Percentiles rank a stretch among this genome's conserved stretches.
These are phyloP conservation scores for Lachnellula suecica DNA, from an alignment of 2,329 filamentous ascomycete genomes.

Conservation along the genomic window DNA sequence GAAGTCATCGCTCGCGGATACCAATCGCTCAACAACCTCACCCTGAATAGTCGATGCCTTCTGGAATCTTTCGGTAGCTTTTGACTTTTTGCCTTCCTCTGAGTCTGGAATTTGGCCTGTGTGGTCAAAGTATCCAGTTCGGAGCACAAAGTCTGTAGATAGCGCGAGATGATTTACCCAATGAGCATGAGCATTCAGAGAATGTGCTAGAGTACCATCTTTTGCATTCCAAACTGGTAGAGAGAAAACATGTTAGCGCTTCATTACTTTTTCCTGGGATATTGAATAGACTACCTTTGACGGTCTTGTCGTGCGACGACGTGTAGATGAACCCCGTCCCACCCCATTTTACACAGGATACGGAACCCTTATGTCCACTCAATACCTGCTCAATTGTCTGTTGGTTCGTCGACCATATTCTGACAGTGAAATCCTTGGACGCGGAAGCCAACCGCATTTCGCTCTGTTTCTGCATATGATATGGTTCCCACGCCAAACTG, in stretches of 20 bases:
- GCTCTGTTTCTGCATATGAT: slow-evolving; percentile 74
- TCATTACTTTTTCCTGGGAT: too few relatives aligned
- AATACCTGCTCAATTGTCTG: slow-evolving; percentile 79
- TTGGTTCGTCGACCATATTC: slow-evolving; percentile 81
- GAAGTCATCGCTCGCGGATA: slow-evolving; percentile 92
- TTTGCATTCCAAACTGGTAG: slow-evolving; percentile 86
- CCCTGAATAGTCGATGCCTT: slow-evolving; percentile 78
- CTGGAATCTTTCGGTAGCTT: slow-evolving; percentile 80
- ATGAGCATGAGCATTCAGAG: slow-evolving; percentile 79
- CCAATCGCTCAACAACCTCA: slow-evolving; percentile 77
- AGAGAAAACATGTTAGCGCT: too few relatives aligned
- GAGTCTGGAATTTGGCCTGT: slow-evolving; percentile 66
- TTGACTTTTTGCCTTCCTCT: slow-evolving; percentile 68
- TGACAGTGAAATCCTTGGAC: slow-evolving; percentile 84
- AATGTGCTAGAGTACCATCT: slow-evolving; percentile 78
- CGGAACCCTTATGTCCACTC: slow-evolving; percentile 83
- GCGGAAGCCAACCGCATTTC: slow-evolving; percentile 80
- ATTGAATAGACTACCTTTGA: too few relatives aligned
- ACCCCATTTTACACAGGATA: slow-evolving; percentile 93
- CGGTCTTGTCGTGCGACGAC: slow-evolving; percentile 84
- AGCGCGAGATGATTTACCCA: slow-evolving; percentile 95
- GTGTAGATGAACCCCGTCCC: slow-evolving; percentile 85
- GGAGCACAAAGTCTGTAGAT: slow-evolving; percentile 86
- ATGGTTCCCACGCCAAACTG: slow-evolving; percentile 88
- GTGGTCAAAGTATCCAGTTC: slow-evolving; percentile 87